Evolutionary conservation across 2,329 filamentous ascomycete species (phyloP), one percentile per base, ranked within the genome.

Genomic region (Xylariomycetidae sp.): DNA sequence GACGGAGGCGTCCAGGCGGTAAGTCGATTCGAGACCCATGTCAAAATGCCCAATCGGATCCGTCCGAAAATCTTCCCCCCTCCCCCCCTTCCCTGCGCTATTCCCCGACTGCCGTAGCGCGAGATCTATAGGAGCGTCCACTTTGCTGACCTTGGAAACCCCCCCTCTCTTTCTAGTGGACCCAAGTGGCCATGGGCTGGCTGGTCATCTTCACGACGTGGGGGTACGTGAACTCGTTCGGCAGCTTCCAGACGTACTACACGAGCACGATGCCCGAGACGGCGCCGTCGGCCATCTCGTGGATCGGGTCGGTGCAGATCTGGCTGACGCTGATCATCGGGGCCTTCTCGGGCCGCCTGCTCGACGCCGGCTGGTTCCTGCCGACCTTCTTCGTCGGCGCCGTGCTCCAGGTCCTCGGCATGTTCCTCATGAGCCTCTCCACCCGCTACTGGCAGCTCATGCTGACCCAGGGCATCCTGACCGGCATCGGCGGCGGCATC

Each of bases 401-500:
- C 2, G 41, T 61, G 7, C 38, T 67, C 6, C 60, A 67, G 41
- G 48, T 66, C 4, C 36, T 66, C 2, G 67, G 65, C n/a, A 54
- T 70, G 23, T 69, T 74, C 40, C 52, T 62, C 20, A 63, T 64
- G 19, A 64, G 62, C 3, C 48, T 66, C 16, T 58, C 52, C 14
- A 62, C 50, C 1, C 44, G 50, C 5, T 75, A 72, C 51, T 73
- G 63, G 61, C 69, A 73, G 26, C 49, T 72, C 4, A 55, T 74
- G 27, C 53, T 74, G 2, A 58, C 67, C 0, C 70, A 74, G 41
- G 69, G 70, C 4, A 46, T 72, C 2, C 65, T 70, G 27, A 48
- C 66, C 5, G 70, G 70, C 0, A 34, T 72, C 1, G 75, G 74
- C 0, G 67, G 69, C 14, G 78, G 76, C 1, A 67, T 69, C 33